Base-by-base conservation (phyloP, 1,284 basidiomycete species). In the Bjerkandera adusta region DNA sequence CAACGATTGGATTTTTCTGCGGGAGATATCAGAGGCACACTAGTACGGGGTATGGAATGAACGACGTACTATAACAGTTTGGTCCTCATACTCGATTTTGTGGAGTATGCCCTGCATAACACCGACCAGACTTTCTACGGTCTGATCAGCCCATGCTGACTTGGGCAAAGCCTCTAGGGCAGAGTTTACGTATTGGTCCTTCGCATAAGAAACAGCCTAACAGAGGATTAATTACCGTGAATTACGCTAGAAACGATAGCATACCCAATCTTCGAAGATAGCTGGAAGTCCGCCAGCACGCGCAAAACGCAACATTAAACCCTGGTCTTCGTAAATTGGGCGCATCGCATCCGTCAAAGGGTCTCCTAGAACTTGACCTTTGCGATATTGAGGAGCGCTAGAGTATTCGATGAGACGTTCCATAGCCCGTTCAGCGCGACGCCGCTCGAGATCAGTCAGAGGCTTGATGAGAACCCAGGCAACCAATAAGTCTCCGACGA, bases 241-340 rank as follows among this genome's bases (percentile, higher is more conserved):
- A n/a, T 29, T n/a, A 38, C 6, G 22, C 13, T 27, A 24, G 24
- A n/a, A 11, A 11, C 21, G 15, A 15, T 15, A 13, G 26, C 4
- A 21, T 20, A 61, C 62, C 61, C 61, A 63, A 41, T 63, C 63
- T 1, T 57, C 59, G 32, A 62, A 55, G 25, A 65, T 43, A 1
- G 61, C 57, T 7, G 53, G 53, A 18, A 63, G 38, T 1, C 62
- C 61, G 5, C 62, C 63, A 1, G 58, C 60, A 12, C 59, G 61
- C 5, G 48, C 48, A 36, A 63, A 64, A 21, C 46, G 45, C n/a
- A 57, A 44, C 5, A 61, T 41, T 2, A 51, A 18, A 5, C 47
- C 43, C 15, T 44, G 45, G 1, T 41, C 50, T 53, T 52, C 54
- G 42, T 63, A 65, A 26, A 65, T 46, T 5, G 60, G 59, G 10